Evolutionary conservation across 768 basidiomycete species (phyloP).

Genomic region (Russula sp.): DNA sequence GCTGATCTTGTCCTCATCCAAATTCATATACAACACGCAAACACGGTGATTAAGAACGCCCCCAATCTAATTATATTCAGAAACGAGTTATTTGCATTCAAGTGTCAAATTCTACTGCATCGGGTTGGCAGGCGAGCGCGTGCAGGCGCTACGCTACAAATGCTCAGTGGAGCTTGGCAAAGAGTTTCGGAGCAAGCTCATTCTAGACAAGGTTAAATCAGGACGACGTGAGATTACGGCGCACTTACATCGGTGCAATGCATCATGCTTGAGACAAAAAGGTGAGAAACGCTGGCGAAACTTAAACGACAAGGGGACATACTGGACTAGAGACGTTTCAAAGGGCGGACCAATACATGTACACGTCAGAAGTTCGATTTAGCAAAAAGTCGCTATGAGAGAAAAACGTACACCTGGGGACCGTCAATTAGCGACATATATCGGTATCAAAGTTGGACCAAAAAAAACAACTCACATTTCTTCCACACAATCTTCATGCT

Average conservation of each 20-base stretch:
- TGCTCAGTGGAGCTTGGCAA: conserved; percentile 63
- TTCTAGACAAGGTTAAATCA: conserved; percentile 34
- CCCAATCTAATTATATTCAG: conserved; percentile 6
- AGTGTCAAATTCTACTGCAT: conserved; percentile 9
- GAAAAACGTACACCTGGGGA: conserved; percentile 32
- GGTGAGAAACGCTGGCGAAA: conserved; percentile 21
- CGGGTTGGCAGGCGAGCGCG: background rate
- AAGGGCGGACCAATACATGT: conserved; percentile 11
- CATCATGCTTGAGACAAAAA: conserved; percentile 64
- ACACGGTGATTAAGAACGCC: conserved; percentile 1
- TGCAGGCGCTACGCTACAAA: background rate
- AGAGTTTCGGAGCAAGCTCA: conserved; percentile 75
- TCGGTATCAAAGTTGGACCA: background rate
- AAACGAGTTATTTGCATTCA: conserved; percentile 5
- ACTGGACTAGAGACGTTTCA: conserved; percentile 58
- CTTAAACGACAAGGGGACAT: conserved; percentile 36
- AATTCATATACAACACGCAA: background rate
- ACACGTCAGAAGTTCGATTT: conserved; percentile 10
- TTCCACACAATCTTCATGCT: conserved; percentile 90
- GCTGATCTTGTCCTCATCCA: background rate
- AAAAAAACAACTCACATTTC: conserved; percentile 63
- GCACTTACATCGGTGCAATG: conserved; percentile 82
- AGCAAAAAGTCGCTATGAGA: conserved; percentile 1
- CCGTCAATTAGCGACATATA: background rate
- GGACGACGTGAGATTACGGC: background rate